Conservation (phyloP, 345 rosid genomes). For the Lepidium africanum region DNA sequence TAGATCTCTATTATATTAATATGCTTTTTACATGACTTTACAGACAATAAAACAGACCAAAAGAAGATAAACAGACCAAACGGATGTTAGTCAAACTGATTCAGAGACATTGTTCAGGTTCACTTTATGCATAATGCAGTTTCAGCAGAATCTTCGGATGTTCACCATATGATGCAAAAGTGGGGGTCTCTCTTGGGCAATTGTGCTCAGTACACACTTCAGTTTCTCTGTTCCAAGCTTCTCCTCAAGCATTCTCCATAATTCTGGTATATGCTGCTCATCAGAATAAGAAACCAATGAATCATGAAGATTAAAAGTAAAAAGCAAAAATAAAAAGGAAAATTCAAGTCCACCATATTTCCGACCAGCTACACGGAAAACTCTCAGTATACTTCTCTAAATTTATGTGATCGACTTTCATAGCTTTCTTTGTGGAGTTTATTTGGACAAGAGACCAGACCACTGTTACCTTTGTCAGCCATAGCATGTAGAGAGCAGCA, state of each 20-base stretch:
- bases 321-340: too few species aligned
- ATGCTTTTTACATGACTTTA: conserved; percentile 25
- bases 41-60: conserved; percentile 24
- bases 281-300: neutral
- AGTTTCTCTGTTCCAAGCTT: conserved; percentile 36
- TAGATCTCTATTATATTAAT: neutral
- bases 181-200: too few species aligned
- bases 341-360: too few species aligned
- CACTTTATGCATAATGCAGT: too few species aligned
- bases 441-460: neutral
- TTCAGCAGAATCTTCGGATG: too few species aligned
- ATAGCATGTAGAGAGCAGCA: conserved; percentile 51
- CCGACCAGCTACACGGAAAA: too few species aligned
- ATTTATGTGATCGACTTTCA: neutral
- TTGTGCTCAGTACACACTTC: too few species aligned
- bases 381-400: neutral
- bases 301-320: too few species aligned
- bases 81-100: neutral
- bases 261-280: conserved; percentile 44
- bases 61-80: neutral
- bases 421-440: neutral
- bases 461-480: conserved; percentile 86
- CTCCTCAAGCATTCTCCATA: conserved; percentile 33
- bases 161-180: too few species aligned
- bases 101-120: neutral